Evolutionary conservation across 805 yeast genomes (phyloP).

Genomic region (Saturnispora hagleri): DNA sequence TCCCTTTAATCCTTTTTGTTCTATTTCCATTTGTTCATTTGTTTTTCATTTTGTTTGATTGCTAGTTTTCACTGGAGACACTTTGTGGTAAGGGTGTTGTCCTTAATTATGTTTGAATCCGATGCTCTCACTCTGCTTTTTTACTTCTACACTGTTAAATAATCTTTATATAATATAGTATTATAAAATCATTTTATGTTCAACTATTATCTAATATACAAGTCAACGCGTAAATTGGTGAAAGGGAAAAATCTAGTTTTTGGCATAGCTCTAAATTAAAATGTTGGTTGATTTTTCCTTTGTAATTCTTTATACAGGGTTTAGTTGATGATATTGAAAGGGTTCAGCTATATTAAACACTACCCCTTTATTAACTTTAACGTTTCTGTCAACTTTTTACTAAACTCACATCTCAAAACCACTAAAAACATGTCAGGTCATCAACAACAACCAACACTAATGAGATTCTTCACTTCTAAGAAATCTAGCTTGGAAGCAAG

Average conservation of each 20-base stretch:
- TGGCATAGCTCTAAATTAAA: not conserved
- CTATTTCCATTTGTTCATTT: not conserved
- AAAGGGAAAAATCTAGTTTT: not conserved
- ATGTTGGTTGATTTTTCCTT: not conserved
- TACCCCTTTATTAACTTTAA: not conserved
- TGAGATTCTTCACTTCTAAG: slow-evolving; percentile 12
- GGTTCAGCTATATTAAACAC: not conserved
- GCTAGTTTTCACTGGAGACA: not conserved
- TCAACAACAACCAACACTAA: slow-evolving; percentile 9
- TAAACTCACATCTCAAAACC: not conserved
- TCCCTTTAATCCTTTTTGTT: not conserved
- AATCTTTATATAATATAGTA: slow-evolving; percentile 1
- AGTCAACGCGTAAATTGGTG: not conserved
- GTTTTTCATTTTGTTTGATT: slow-evolving; percentile 1
- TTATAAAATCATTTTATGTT: not conserved
- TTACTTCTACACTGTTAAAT: not conserved
- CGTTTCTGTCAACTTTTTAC: not conserved
- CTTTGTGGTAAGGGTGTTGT: slow-evolving; percentile 13
- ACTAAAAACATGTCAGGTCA: not conserved
- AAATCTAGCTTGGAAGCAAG: not conserved
- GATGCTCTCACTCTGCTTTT: slow-evolving; percentile 2
- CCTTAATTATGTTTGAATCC: not conserved
- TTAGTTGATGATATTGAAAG: not conserved
- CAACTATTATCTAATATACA: not conserved
- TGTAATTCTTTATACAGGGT: not conserved